Evolutionary conservation across 2,329 filamentous ascomycete species (phyloP), one percentile per base, ranked within the genome.

Genomic region (Shiraia sp.): DNA sequence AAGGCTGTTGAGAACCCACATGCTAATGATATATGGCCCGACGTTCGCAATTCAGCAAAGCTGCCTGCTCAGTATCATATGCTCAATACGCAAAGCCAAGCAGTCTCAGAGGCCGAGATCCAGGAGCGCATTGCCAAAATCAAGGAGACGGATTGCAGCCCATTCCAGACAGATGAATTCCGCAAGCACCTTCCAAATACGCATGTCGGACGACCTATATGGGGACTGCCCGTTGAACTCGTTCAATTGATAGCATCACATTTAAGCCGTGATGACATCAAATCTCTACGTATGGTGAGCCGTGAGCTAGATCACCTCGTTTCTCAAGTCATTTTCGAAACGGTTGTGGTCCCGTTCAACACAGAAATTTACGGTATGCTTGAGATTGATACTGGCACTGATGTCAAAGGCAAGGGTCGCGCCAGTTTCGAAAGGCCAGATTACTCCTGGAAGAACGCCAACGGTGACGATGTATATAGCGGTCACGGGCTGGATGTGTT

Each of bases 331-430:
- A 75, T 85, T 32, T 87, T 86, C 61, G 73, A 75, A 42, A 81
- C 80, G 31, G 79, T 85, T 7, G 82, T 87, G 5, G 79, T 85
- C 2, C 81, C 82, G 1, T 88, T 87, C 68, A 80, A 78, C 29
- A 77, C 80, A 1, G 79, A 85, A 51, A 78, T 87, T 16, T 85
- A 81, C 59, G 77, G 76, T 31, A 78, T 77, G 66, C 65, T 77
- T 14, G 70, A 72, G 12, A 66, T 69, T 42, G 67, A 65, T 19
- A 57, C 57, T 16, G 61, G 65, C 36, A 55, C 47, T 6, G 65
- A 66, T 56, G 37, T 55, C 28, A 71, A 70, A 47, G 67, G 61
- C 12, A 70, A 70, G 44, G 63, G 59, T 32, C 63, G 64, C 30
- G 53, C 57, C 6, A 58, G 44, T 47, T 40, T 55, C 27, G 56